These are phyloP conservation scores for Zygoascus flipseniorum DNA, from an alignment of 805 yeast species.

Conservation along the genomic window DNA sequence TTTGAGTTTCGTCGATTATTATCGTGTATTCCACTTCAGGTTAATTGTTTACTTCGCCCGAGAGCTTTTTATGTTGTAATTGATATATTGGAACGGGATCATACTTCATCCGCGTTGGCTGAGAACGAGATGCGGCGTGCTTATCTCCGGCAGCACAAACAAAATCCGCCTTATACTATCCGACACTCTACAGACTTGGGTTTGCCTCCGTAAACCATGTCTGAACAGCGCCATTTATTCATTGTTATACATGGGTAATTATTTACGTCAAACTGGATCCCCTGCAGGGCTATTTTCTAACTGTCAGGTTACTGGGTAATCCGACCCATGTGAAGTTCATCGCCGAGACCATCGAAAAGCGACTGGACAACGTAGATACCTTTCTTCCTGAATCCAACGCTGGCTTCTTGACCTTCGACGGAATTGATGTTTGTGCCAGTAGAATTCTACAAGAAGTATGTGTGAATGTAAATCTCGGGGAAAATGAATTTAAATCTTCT, in stretches of 20 bases:
- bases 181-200: background rate
- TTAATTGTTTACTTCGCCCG: too few species aligned
- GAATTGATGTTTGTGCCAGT: slow-evolving; percentile 56
- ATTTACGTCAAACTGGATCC: background rate
- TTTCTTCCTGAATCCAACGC: slow-evolving; percentile 50
- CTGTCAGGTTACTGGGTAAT: slow-evolving; percentile 51
- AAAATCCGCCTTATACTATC: too few species aligned
- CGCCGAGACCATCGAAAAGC: slow-evolving; percentile 34
- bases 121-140: too few species aligned
- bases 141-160: background rate
- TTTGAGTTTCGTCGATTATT: too few species aligned
- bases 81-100: too few species aligned
- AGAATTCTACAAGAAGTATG: slow-evolving; percentile 58
- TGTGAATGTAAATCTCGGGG: background rate
- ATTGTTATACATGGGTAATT: slow-evolving; percentile 68
- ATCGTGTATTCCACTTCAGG: too few species aligned
- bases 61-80: too few species aligned
- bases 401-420: slow-evolving; percentile 76
- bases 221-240: slow-evolving; percentile 42
- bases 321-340: slow-evolving; percentile 47
- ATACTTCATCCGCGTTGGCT: too few species aligned
- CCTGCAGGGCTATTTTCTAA: background rate
- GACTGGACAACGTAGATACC: slow-evolving; percentile 29
- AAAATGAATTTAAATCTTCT: background rate
- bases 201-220: background rate